Conservation (phyloP, 257 asterid species). For the Petunia secreta region DNA sequence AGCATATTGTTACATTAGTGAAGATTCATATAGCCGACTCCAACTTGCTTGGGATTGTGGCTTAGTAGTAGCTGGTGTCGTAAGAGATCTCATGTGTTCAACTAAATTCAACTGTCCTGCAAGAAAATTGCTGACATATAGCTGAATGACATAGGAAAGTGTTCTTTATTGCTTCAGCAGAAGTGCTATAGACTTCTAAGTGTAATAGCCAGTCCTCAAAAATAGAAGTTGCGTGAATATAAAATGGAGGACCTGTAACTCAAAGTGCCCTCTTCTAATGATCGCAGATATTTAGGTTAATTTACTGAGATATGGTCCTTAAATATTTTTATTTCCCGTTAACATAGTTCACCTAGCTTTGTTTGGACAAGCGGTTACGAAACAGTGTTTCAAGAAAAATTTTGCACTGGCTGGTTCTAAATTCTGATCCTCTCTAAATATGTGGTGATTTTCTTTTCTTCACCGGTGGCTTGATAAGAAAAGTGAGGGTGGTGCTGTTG, state of each 20-base stretch:
- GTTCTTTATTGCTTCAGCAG: too few relatives aligned
- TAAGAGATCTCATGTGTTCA: conserved; percentile 1
- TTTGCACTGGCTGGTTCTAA: background rate
- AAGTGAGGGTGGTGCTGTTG: background rate
- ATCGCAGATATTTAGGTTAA: too few relatives aligned
- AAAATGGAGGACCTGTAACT: background rate
- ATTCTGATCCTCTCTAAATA: background rate
- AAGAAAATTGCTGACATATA: background rate
- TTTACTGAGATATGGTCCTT: background rate
- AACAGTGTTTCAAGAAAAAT: background rate
- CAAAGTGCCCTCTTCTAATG: too few relatives aligned
- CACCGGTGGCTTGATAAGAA: background rate
- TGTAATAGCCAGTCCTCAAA: conserved; percentile 15
- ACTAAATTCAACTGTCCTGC: background rate
- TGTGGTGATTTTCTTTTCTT: background rate
- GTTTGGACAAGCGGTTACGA: background rate
- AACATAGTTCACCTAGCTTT: background rate
- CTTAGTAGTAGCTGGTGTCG: too few relatives aligned
- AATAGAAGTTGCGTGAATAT: background rate
- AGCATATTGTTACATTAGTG: background rate
- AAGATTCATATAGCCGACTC: too few relatives aligned
- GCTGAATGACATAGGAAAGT: too few relatives aligned
- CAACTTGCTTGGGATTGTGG: too few relatives aligned
- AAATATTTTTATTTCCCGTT: background rate
- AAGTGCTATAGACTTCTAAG: background rate